Percentiles rank a stretch among this genome's conserved stretches.
Conservation (phyloP, 108 stramenopile species). For the Poteriospumella lacustris region DNA sequence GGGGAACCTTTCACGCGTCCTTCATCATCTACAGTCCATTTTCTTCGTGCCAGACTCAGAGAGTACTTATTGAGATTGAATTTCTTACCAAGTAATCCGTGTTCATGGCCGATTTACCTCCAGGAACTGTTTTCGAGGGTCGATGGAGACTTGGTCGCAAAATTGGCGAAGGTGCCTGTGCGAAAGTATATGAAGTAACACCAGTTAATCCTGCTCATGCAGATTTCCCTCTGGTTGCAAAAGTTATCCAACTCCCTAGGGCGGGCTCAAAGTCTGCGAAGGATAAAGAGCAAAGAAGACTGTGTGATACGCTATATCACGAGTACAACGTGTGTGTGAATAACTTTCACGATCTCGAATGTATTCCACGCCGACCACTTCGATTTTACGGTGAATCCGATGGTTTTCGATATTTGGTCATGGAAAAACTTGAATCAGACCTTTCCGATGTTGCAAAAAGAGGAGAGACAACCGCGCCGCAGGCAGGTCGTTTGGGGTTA, state of each 20-base stretch:
- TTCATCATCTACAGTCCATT: too few relatives aligned
- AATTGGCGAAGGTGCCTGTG: constrained; percentile 14
- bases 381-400: constrained; percentile 1
- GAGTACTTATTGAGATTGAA: too few relatives aligned
- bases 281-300: not conserved
- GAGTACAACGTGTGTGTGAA: not conserved
- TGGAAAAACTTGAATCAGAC: not conserved
- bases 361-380: not conserved
- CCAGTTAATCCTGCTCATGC: not conserved
- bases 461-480: not conserved
- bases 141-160: not conserved
- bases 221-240: not conserved
- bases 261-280: not conserved
- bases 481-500: not conserved
- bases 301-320: not conserved
- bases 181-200: not conserved
- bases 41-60: too few relatives aligned
- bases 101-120: too few relatives aligned
- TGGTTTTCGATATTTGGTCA: not conserved
- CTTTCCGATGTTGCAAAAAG: not conserved
- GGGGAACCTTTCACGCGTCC: too few relatives aligned
- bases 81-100: too few relatives aligned
- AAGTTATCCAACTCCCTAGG: not conserved
- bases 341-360: not conserved
- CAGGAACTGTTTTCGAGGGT: not conserved